These are phyloP conservation scores for Macaranga tanarius DNA, from an alignment of 441 rosid species.

Conservation along the genomic window DNA sequence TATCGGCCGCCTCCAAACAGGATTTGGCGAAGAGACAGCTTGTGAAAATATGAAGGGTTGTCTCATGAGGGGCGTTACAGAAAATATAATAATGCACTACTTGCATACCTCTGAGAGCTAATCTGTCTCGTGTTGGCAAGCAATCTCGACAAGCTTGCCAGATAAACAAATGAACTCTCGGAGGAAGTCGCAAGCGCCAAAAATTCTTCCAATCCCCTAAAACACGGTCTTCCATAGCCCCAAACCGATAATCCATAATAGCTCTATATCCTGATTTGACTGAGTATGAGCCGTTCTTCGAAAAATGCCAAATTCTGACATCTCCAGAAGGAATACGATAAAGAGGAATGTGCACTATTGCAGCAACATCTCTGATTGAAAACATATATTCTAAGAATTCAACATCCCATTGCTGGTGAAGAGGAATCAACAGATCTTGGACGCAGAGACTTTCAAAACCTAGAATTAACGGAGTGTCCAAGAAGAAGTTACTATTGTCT, in stretches of 20 bases:
- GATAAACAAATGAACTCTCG: not conserved
- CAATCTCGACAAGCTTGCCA: not conserved
- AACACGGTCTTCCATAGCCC: not conserved
- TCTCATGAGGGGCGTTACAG: not conserved
- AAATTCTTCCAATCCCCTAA: not conserved
- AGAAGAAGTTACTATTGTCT: not conserved
- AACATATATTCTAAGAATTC: not conserved
- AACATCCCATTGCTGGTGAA: not conserved
- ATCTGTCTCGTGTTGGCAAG: not conserved
- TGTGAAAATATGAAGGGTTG: not conserved
- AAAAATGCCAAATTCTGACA: not conserved
- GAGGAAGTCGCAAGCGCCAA: not conserved
- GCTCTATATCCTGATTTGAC: not conserved
- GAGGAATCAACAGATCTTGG: not conserved
- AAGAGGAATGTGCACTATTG: not conserved
- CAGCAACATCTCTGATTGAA: not conserved
- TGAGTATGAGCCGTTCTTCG: not conserved
- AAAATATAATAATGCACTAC: not conserved
- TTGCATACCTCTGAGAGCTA: not conserved
- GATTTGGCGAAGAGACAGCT: not conserved
- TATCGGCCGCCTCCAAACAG: not conserved
- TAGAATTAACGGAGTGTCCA: not conserved
- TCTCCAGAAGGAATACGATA: not conserved
- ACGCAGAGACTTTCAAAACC: not conserved
- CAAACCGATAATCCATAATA: not conserved